A percentile compares a stretch with the other conserved stretches of the same genome.
These are phyloP conservation scores for Leavenworthia alabamica DNA, from an alignment of 345 rosid species.

Conservation along the genomic window DNA sequence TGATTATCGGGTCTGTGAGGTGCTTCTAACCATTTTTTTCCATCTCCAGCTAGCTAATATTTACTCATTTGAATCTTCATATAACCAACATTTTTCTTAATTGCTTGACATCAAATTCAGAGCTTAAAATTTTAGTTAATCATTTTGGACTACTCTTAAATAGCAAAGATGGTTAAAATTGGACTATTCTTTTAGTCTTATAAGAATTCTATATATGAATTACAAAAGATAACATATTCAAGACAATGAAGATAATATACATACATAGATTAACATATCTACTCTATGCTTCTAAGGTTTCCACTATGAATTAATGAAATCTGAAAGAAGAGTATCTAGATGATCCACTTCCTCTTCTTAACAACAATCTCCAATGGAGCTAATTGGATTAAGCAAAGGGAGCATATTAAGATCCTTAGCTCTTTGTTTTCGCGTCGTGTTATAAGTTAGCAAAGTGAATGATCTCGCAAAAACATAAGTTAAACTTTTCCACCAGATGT, in stretches of 20 bases:
- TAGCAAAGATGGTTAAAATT: neutral
- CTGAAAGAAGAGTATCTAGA: neutral
- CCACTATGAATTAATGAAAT: neutral
- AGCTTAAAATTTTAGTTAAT: no score
- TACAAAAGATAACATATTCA: constrained; percentile 1
- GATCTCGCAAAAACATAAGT: neutral
- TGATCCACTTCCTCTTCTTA: neutral
- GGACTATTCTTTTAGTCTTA: neutral
- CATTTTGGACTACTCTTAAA: neutral
- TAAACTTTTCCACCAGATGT: constrained; percentile 58
- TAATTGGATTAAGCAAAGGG: neutral
- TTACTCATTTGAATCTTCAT: no score
- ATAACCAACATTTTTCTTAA: no score
- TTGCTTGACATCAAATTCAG: no score
- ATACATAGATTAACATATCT: neutral
- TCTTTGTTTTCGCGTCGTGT: neutral
- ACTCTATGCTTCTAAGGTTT: neutral
- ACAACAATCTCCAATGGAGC: neutral
- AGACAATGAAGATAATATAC: constrained; percentile 9
- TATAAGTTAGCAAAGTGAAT: neutral
- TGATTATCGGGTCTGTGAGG: no score
- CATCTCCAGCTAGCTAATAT: no score
- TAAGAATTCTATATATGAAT: neutral
- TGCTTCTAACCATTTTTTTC: no score
- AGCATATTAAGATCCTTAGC: neutral